Base-by-base conservation (phyloP, 768 basidiomycete species). In the Tricholoma furcatifolium region DNA sequence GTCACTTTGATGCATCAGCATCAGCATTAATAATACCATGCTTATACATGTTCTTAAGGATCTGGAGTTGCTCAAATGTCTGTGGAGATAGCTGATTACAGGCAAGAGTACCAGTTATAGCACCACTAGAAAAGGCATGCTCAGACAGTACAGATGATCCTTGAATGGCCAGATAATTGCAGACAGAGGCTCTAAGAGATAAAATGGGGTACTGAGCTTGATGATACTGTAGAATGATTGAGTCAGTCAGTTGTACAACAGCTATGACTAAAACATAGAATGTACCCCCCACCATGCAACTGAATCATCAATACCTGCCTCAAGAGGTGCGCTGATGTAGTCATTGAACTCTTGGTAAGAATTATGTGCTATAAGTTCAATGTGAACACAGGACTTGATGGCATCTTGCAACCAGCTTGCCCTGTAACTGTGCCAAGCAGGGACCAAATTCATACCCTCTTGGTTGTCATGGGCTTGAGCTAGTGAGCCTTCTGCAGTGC, bases 61-160 rank as follows among this genome's bases (percentile, higher is more conserved):
- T n/a, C n/a, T n/a, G n/a, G n/a, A n/a, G n/a, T n/a, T n/a, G n/a
- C n/a, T n/a, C n/a, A n/a, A n/a, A n/a, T n/a, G n/a, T n/a, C n/a
- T n/a, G n/a, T n/a, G n/a, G n/a, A n/a, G n/a, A n/a, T n/a, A n/a
- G n/a, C n/a, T n/a, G n/a, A n/a, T n/a, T n/a, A n/a, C n/a, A n/a
- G n/a, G n/a, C n/a, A n/a, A 50, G 40, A 12, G 62, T 63, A 23
- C 54, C 64, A 7, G 62, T 70, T 14, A 66, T 38, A 0, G 64
- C 63, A 18, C 58, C 61, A 55, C 41, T 43, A 14, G 41, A 43
- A 12, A 43, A 43, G 4, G 41, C 20, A 6, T 12, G 3, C 42
- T 71, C 67, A 5, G 66, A 65, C 1, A 64, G 36, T 17, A 57
- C 60, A 17, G 67, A 55, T 21, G 60, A n/a, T n/a, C n/a, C n/a